Conservation (phyloP, 73 alveolate species). For the Paramecium sexaurelia region DNA sequence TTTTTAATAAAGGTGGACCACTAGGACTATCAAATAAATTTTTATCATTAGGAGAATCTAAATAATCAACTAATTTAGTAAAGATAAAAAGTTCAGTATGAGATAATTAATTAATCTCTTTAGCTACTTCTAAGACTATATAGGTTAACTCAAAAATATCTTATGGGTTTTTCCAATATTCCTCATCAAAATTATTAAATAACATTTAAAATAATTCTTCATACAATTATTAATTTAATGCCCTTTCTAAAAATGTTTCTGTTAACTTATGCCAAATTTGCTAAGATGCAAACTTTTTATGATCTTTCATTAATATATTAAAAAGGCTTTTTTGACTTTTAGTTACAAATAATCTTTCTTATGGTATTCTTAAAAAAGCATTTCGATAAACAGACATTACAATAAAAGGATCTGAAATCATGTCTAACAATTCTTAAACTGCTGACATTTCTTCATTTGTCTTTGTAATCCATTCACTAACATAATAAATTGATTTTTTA, state of each 20-base stretch:
- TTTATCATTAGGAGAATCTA: neutral
- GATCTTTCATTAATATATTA: neutral
- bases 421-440: neutral
- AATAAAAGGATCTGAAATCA: neutral
- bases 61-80: constrained; percentile 13
- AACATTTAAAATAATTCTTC: constrained; percentile 31
- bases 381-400: neutral
- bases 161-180: neutral
- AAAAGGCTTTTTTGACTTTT: neutral
- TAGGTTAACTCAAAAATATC: neutral
- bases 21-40: constrained; percentile 24
- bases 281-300: neutral
- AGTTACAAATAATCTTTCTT: constrained; percentile 21
- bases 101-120: neutral
- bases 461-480: constrained; percentile 8
- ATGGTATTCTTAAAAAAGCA: neutral
- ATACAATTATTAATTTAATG: constrained; percentile 3
- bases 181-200: constrained; percentile 41
- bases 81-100: neutral
- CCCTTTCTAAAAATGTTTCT: constrained; percentile 8
- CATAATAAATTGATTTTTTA: neutral
- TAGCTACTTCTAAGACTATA: neutral
- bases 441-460: neutral
- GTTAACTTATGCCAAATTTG: constrained; percentile 6
- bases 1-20: neutral